These are phyloP conservation scores for Coniferiporia weirii DNA, from an alignment of 1,284 basidiomycete genomes.

Conservation along the genomic window DNA sequence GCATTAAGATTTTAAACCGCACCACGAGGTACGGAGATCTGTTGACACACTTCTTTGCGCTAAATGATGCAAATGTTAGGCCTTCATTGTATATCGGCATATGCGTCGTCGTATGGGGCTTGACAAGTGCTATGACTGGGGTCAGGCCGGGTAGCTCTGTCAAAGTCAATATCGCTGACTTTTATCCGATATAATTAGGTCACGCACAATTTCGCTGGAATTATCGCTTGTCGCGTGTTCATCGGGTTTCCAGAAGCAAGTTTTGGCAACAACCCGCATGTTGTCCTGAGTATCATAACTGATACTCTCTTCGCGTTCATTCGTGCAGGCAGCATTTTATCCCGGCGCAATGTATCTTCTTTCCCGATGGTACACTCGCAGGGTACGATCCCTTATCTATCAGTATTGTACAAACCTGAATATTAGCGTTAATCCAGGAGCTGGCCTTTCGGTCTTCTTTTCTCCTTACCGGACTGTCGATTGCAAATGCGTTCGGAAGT, in stretches of 20 bases:
- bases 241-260: slow-evolving; percentile 24
- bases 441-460: slow-evolving; percentile 34
- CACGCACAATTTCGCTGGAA: slow-evolving; percentile 24
- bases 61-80: slow-evolving; percentile 1
- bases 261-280: neutral
- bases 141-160: neutral
- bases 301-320: neutral
- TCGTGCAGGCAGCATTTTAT: slow-evolving; percentile 19
- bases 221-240: slow-evolving; percentile 23
- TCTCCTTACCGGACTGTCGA: slow-evolving; percentile 35
- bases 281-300: neutral
- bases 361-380: slow-evolving; percentile 23
- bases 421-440: slow-evolving; percentile 17
- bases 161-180: neutral
- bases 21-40: slow-evolving; percentile 37
- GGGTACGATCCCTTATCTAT: slow-evolving; percentile 11
- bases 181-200: slow-evolving; percentile 1
- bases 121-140: slow-evolving; percentile 23
- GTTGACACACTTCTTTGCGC: neutral
- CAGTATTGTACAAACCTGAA: neutral
- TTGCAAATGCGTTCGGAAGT: slow-evolving; percentile 40
- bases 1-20: slow-evolving; percentile 45
- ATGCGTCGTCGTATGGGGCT: slow-evolving; percentile 25
- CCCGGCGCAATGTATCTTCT: slow-evolving; percentile 23
- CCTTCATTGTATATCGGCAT: slow-evolving; percentile 24